phyloP scores from a whole-genome alignment of 2,329 filamentous ascomycete genomes.

The Cadophora sp. region DNA sequence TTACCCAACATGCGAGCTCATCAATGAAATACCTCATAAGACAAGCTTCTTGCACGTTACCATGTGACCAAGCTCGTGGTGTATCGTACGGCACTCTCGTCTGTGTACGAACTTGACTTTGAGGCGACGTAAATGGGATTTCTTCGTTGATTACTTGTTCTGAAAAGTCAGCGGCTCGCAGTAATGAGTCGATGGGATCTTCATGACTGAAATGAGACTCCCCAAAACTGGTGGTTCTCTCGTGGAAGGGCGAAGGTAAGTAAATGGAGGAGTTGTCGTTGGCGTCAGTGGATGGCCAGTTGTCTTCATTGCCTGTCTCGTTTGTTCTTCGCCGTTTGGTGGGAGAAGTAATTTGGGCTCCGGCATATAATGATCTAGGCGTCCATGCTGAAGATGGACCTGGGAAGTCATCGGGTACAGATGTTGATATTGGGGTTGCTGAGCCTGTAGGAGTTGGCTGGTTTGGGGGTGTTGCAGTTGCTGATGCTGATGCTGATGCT shows the following conservation, averaged over 20 bases:
- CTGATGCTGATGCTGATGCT: background rate
- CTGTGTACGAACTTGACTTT: background rate
- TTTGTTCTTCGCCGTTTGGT: conserved; percentile 24
- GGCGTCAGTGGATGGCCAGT: background rate
- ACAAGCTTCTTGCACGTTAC: conserved; percentile 36
- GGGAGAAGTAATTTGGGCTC: conserved; percentile 10
- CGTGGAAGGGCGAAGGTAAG: conserved; percentile 3
- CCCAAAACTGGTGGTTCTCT: background rate
- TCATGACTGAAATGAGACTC: background rate
- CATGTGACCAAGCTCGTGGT: conserved; percentile 25
- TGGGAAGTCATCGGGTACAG: background rate
- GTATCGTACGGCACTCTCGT: background rate
- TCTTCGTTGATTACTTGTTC: conserved; percentile 3
- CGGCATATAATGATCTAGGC: conserved; percentile 9
- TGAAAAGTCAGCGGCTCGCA: conserved; percentile 18
- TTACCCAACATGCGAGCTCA: conserved; percentile 39
- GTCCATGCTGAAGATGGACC: conserved; percentile 16
- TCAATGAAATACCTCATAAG: conserved; percentile 40
- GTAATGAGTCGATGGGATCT: conserved; percentile 18
- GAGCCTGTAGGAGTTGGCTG: background rate
- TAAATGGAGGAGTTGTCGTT: background rate
- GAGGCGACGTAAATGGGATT: background rate
- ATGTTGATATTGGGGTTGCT: background rate
- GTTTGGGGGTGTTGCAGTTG: background rate
- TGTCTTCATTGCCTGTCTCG: conserved; percentile 8